phyloP scores from a whole-genome alignment of 1,284 basidiomycete species.

The Cutaneotrichosporon cavernicola region DNA sequence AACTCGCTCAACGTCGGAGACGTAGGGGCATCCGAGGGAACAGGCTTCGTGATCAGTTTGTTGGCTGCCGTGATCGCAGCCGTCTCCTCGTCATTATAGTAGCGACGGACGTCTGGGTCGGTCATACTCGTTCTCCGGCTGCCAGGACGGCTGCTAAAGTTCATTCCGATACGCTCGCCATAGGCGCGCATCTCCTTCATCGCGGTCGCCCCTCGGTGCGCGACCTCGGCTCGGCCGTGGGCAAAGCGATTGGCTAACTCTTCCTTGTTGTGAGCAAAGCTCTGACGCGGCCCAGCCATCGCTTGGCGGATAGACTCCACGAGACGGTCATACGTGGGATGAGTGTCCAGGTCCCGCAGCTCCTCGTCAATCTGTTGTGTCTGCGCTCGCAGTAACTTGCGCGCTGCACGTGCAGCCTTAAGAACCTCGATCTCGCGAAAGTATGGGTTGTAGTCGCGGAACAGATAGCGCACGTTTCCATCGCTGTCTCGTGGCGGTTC shows the following conservation, averaged over 20 bases:
- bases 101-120: conserved; percentile 8
- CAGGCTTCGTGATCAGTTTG: conserved; percentile 13
- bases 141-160: conserved; percentile 2
- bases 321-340: conserved; percentile 37
- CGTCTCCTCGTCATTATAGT: conserved; percentile 31
- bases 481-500: conserved; percentile 47
- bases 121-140: conserved; percentile 15
- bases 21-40: conserved; percentile 39
- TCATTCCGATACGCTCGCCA: conserved; percentile 30
- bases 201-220: conserved; percentile 39
- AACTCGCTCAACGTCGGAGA: conserved; percentile 39
- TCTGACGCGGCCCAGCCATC: conserved; percentile 42
- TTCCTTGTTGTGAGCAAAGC: conserved; percentile 41
- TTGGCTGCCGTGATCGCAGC: conserved; percentile 34
- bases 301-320: conserved; percentile 45
- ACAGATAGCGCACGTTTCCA: conserved; percentile 54
- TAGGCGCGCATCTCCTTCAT: conserved; percentile 46
- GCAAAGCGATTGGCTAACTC: conserved; percentile 43
- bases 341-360: conserved; percentile 25
- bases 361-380: conserved; percentile 45
- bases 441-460: conserved; percentile 59
- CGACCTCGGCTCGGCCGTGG: conserved; percentile 45
- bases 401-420: conserved; percentile 56
- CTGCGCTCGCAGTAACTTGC: conserved; percentile 51
- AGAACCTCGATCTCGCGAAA: conserved; percentile 56